Percentiles rank a stretch among this genome's conserved stretches.
phyloP scores from a whole-genome alignment of 2,329 filamentous ascomycete species.

The Knufia fluminis region DNA sequence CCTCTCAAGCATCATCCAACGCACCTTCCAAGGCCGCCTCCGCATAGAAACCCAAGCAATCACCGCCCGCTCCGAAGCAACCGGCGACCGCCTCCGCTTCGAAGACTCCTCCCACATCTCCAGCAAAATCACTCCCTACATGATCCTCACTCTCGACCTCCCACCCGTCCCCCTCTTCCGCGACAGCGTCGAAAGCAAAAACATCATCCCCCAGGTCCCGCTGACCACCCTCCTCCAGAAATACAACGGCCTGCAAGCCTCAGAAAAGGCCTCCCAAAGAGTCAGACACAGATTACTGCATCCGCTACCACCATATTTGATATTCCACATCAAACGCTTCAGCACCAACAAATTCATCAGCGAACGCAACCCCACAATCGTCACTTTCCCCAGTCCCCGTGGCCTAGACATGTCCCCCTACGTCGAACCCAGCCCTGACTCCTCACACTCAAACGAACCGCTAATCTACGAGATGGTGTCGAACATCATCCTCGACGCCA shows the following conservation, averaged over 20 bases:
- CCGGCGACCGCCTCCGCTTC: slow-evolving; percentile 78
- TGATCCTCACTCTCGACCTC: slow-evolving; percentile 87
- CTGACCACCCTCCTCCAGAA: slow-evolving; percentile 76
- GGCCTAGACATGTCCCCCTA: slow-evolving; percentile 82
- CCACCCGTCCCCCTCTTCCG: slow-evolving; percentile 91
- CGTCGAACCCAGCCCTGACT: slow-evolving; percentile 71
- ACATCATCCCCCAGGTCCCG: slow-evolving; percentile 76
- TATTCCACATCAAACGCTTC: slow-evolving; percentile 97
- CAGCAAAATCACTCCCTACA: slow-evolving; percentile 67
- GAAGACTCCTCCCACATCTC: slow-evolving; percentile 80
- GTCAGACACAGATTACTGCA: slow-evolving; percentile 84
- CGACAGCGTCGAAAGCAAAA: slow-evolving; percentile 74
- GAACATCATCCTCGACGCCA: slow-evolving; percentile 66
- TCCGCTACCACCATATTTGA: slow-evolving; percentile 79
- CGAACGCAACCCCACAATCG: slow-evolving; percentile 94
- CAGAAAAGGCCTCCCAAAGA: slow-evolving; percentile 81
- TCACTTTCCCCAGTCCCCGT: slow-evolving; percentile 80
- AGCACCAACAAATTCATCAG: slow-evolving; percentile 92
- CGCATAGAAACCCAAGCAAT: slow-evolving; percentile 91
- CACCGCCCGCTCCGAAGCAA: slow-evolving; percentile 73
- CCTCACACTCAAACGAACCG: slow-evolving; percentile 65
- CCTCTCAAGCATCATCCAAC: slow-evolving; percentile 76
- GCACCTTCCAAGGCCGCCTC: slow-evolving; percentile 84
- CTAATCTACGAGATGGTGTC: slow-evolving; percentile 93
- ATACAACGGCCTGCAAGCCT: slow-evolving; percentile 79